Percentiles rank a stretch among this genome's conserved stretches.
phyloP scores from a whole-genome alignment of 805 yeast genomes.

The Candida patagonica region DNA sequence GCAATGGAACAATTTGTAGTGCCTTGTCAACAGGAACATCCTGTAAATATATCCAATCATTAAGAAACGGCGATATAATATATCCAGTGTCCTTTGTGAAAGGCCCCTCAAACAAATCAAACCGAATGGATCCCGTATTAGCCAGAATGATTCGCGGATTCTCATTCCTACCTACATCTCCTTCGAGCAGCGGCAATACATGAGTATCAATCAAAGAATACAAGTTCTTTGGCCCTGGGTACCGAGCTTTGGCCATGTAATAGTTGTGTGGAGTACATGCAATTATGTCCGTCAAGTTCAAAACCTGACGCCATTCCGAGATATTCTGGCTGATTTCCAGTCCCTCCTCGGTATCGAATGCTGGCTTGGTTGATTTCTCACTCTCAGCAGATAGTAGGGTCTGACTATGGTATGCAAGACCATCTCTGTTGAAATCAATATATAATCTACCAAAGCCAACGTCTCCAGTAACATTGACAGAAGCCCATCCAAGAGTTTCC shows the following conservation, averaged over 20 bases:
- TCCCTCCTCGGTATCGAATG: constrained; percentile 53
- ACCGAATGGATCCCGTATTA: constrained; percentile 84
- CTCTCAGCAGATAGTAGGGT: constrained; percentile 11
- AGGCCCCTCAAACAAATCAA: constrained; percentile 76
- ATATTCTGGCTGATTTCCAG: constrained; percentile 38
- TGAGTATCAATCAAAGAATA: constrained; percentile 48
- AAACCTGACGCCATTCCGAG: constrained; percentile 32
- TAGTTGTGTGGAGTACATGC: constrained; percentile 65
- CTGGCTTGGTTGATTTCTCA: constrained; percentile 8
- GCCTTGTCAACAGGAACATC: constrained; percentile 54
- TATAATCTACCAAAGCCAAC: constrained; percentile 49
- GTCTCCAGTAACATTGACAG: constrained; percentile 34
- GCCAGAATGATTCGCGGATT: constrained; percentile 46
- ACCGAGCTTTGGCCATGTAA: constrained; percentile 57
- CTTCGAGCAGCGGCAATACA: constrained; percentile 38
- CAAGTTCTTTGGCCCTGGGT: constrained; percentile 47
- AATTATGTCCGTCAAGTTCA: constrained; percentile 45
- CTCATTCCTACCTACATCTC: constrained; percentile 24
- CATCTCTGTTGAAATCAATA: constrained; percentile 69
- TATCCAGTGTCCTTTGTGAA: constrained; percentile 73
- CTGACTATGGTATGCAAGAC: constrained; percentile 57
- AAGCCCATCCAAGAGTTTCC: constrained; percentile 86
- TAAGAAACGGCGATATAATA: constrained; percentile 77
- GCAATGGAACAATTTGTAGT: constrained; percentile 37
- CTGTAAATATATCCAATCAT: constrained; percentile 62